Percentiles rank a stretch among this genome's conserved stretches.
phyloP scores from a whole-genome alignment of 1,284 basidiomycete genomes.

The Puccinia coronata region DNA sequence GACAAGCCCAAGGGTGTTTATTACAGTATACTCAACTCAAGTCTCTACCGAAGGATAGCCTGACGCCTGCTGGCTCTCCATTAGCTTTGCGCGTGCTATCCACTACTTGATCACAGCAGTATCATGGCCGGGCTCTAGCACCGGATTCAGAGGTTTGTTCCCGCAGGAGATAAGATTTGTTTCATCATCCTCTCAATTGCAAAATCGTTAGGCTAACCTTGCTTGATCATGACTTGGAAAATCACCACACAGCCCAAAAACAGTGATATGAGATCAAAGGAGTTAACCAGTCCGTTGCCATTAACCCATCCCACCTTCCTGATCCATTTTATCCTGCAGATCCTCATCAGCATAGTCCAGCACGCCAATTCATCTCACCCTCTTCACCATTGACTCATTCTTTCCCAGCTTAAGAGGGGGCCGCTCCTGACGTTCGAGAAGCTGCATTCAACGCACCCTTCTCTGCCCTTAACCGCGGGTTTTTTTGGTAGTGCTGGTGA shows the following conservation, averaged over 20 bases:
- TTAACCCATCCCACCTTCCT: slow-evolving; percentile 27
- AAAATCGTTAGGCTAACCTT: neutral
- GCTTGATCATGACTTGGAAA: neutral
- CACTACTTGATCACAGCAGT: slow-evolving; percentile 6
- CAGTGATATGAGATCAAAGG: neutral
- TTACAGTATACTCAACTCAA: slow-evolving; percentile 12
- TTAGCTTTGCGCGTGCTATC: slow-evolving; percentile 16
- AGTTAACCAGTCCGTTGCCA: slow-evolving; percentile 25
- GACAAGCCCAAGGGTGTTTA: slow-evolving; percentile 3
- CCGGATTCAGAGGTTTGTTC: slow-evolving; percentile 3
- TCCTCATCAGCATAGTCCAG: neutral
- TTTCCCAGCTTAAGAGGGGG: neutral
- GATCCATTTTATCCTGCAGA: slow-evolving; percentile 26
- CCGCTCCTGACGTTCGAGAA: neutral
- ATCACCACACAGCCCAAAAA: neutral
- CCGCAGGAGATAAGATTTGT: no score
- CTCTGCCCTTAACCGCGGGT: slow-evolving; percentile 13
- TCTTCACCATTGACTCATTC: slow-evolving; percentile 32
- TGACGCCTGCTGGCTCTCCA: neutral
- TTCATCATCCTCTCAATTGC: no score
- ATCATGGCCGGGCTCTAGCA: neutral
- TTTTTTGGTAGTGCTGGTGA: slow-evolving; percentile 27
- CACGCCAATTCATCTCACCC: slow-evolving; percentile 9
- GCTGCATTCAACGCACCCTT: neutral
- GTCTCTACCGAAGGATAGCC: neutral